A percentile compares a stretch with the other conserved stretches of the same genome.
Evolutionary conservation across 495 filamentous ascomycete species (phyloP).

Genomic region (Daldinia concentrica): DNA sequence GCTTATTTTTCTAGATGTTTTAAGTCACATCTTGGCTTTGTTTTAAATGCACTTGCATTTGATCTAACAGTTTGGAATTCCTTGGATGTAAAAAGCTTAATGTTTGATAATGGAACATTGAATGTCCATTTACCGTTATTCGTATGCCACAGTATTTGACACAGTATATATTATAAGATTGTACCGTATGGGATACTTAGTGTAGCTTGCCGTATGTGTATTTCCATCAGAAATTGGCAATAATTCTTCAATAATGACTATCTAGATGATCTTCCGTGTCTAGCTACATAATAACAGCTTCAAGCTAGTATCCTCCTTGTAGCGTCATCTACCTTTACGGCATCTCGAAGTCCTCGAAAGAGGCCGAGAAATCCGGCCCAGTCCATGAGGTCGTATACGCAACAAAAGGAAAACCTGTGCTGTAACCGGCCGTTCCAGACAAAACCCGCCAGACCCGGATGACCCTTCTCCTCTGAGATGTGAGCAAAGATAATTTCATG

Average conservation of each 20-base stretch:
- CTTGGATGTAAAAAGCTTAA: neutral
- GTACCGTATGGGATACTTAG: neutral
- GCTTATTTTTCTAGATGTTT: neutral
- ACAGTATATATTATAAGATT: neutral
- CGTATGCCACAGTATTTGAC: neutral
- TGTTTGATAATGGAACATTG: neutral
- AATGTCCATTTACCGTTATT: neutral
- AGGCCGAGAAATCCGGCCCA: neutral
- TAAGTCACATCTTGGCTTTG: constrained; percentile 25
- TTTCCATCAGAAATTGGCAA: too few species aligned
- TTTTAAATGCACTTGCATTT: constrained; percentile 17
- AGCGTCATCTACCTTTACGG: neutral
- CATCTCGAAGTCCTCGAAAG: neutral
- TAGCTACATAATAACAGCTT: neutral
- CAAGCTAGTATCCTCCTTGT: neutral
- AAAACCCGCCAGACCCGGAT: neutral
- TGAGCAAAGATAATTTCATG: neutral
- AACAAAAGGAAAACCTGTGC: neutral
- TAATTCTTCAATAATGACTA: neutral
- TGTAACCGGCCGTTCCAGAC: neutral
- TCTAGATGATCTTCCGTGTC: neutral
- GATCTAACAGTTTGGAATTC: neutral
- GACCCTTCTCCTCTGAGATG: neutral
- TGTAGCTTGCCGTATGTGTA: too few species aligned
- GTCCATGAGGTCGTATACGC: neutral